Evolutionary conservation across 2,329 filamentous ascomycete genomes (phyloP), one percentile per base, ranked within the genome.

Genomic region (Aspergillus neoniger): DNA sequence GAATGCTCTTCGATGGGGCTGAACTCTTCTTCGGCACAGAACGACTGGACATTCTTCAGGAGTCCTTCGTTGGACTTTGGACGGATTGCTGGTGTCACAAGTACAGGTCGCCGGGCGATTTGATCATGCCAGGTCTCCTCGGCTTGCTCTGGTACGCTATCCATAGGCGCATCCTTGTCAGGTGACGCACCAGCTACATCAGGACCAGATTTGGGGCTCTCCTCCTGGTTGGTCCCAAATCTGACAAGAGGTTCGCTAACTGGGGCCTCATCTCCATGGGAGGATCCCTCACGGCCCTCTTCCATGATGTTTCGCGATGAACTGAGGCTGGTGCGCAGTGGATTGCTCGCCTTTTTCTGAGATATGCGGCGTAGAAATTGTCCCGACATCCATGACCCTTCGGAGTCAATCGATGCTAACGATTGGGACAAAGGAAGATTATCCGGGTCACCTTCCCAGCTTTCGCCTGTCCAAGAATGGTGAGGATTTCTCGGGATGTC

Each of bases 381-480:
- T 15, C 94, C 92, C 3, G 92, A 95, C 48, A 99, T 87, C 95
- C 95, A 99, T 0, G 93, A 97, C 4, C 86, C 95, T 79, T 99
- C 95, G 0, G 93, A 97, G 72, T 97, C 95, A 61, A 98, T 91
- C 0, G 93, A 97, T 2, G 92, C 95, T 17, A 98, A 83, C 0
- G 94, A 98, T 74, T 93, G 89, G 30, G 92, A 91, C 72, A 92
- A 67, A 36, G 79, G 77, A 19, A 77, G 73, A 48, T 78, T 80
- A 64, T 84, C 69, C 55, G 73, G 66, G 55, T 74, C 38, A 79
- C 83, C 66, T 83, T 88, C 17, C 81, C 86, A 5, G 83, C 71
- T 74, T 39, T 75, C 74, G 1, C 70, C 71, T 6, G 68, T 69
- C 67, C 71, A 75, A 21, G 76, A 82, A 65, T 52, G 77, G 36